Percentiles rank a stretch among this genome's conserved stretches.
Conservation (phyloP, 2,329 filamentous ascomycete genomes). For the Fusarium irregulare region DNA sequence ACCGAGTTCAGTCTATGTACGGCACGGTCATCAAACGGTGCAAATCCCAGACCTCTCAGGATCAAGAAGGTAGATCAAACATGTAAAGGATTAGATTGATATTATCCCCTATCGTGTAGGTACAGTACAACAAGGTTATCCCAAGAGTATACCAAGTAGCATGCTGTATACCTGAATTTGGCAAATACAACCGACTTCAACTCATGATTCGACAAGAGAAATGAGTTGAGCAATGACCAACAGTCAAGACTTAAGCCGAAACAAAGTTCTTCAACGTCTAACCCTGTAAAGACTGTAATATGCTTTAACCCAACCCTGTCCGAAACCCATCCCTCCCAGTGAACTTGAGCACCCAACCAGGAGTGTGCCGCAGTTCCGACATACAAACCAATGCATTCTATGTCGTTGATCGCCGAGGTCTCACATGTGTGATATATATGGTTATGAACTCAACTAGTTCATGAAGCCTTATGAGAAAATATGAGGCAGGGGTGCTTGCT, state of each 20-base stretch:
- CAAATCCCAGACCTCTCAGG: background rate
- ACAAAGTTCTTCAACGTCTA: background rate
- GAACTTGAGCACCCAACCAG: constrained; percentile 1
- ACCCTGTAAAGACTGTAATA: background rate
- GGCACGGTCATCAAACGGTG: constrained; percentile 1
- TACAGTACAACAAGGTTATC: background rate
- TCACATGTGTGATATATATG: constrained; percentile 11
- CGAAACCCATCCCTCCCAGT: background rate
- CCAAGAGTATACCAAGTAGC: background rate
- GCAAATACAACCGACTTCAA: background rate
- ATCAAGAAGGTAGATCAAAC: background rate
- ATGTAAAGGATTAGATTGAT: background rate
- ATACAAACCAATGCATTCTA: background rate
- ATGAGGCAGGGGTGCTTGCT: background rate
- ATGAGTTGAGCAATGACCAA: background rate
- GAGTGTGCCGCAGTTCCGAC: constrained; percentile 14
- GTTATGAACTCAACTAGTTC: background rate
- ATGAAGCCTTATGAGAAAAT: background rate
- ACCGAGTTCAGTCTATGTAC: constrained; percentile 14
- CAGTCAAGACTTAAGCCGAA: background rate
- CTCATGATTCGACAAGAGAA: background rate
- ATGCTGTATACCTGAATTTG: background rate
- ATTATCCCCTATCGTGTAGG: background rate
- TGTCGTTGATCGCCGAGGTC: constrained; percentile 10
- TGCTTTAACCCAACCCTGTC: background rate